A percentile compares a stretch with the other conserved stretches of the same genome.
Conservation (phyloP, 1,284 basidiomycete species). For the Malassezia sp. region DNA sequence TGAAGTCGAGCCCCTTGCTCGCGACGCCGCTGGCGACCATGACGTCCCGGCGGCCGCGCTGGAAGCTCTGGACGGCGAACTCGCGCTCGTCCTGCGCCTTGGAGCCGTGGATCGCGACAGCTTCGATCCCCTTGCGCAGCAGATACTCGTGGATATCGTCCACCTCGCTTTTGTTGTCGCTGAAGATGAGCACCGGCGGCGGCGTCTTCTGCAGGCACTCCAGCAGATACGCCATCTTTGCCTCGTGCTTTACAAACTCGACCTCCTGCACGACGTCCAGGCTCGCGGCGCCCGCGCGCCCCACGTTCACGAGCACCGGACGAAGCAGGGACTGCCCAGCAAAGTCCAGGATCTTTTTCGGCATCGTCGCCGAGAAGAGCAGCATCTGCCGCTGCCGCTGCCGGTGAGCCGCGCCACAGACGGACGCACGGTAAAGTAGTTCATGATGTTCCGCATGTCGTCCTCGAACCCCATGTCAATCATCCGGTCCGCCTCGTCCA, state of each 20-base stretch:
- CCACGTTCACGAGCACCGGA: conserved; percentile 90
- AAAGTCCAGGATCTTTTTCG: conserved; percentile 94
- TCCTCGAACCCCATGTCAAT: conserved; percentile 98
- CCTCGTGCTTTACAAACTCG: conserved; percentile 97
- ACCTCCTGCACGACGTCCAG: conserved; percentile 93
- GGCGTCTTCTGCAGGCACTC: conserved; percentile 98
- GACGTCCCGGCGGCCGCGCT: conserved; percentile 89
- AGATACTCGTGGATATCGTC: conserved; percentile 98
- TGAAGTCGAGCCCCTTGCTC: conserved; percentile 94
- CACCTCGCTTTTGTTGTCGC: conserved; percentile 98
- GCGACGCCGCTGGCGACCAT: conserved; percentile 98
- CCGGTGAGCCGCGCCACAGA: too few relatives aligned
- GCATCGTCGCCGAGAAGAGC: conserved; percentile 97
- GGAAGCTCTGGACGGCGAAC: conserved; percentile 95
- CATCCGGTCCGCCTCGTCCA: conserved; percentile 99
- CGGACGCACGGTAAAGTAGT: too few relatives aligned
- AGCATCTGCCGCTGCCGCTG: conserved; percentile 90
- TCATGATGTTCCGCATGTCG: conserved; percentile 95
- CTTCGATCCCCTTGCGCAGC: conserved; percentile 89
- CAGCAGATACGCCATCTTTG: conserved; percentile 96
- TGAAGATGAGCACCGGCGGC: conserved; percentile 94
- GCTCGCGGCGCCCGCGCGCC: conserved; percentile 92
- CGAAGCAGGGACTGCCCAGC: conserved; percentile 85
- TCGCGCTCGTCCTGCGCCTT: conserved; percentile 98
- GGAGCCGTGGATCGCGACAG: conserved; percentile 94